phyloP scores from a whole-genome alignment of 495 filamentous ascomycete genomes.

The Hypoxylon fragiforme region DNA sequence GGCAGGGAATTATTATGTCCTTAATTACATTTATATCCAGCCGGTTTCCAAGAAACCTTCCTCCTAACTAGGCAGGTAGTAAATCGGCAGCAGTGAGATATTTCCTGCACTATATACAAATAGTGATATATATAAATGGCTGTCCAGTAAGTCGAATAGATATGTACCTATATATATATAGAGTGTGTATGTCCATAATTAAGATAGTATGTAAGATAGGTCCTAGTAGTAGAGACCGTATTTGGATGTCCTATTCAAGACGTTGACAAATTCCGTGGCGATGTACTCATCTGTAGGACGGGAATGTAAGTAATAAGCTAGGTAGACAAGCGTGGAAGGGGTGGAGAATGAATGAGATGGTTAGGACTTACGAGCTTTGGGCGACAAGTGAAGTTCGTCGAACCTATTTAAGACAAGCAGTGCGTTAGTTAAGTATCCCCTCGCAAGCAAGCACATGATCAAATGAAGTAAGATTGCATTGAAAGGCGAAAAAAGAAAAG shows the following conservation, averaged over 20 bases:
- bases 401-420: constrained; percentile 25
- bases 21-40: too few relatives aligned
- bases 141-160: too few relatives aligned
- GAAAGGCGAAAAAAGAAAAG: background rate
- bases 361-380: constrained; percentile 41
- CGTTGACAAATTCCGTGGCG: constrained; percentile 13
- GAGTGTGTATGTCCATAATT: too few relatives aligned
- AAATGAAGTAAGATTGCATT: background rate
- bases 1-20: too few relatives aligned
- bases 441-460: constrained; percentile 33
- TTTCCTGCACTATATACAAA: too few relatives aligned
- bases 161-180: too few relatives aligned
- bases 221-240: constrained; percentile 16
- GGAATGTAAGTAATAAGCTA: background rate
- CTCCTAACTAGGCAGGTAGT: too few relatives aligned
- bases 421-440: constrained; percentile 53
- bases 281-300: constrained; percentile 16
- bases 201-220: constrained; percentile 1
- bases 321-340: background rate
- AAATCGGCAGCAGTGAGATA: too few relatives aligned
- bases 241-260: constrained; percentile 8
- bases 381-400: constrained; percentile 70
- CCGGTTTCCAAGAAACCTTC: too few relatives aligned
- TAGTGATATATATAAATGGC: too few relatives aligned
- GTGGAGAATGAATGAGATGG: background rate